Conservation (phyloP, 257 asterid genomes). For the Forsythia suspensa region DNA sequence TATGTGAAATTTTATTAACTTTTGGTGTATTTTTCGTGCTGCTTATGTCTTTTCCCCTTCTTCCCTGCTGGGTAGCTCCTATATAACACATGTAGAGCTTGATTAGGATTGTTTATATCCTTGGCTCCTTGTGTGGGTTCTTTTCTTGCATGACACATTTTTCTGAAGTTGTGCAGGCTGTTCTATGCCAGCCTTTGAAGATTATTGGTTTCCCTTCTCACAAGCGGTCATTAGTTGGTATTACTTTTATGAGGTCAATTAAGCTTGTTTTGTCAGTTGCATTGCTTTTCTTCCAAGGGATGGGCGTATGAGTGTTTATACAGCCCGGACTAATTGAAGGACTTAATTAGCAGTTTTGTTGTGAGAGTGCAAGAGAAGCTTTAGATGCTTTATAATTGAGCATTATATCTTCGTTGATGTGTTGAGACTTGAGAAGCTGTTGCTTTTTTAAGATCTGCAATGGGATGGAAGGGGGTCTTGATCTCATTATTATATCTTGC, state of each 20-base stretch:
- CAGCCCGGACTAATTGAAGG: neutral
- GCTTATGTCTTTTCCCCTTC: neutral
- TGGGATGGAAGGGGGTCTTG: slow-evolving; percentile 68
- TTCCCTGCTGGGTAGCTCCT: neutral
- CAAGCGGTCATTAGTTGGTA: neutral
- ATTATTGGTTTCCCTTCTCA: neutral
- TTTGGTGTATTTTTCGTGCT: neutral
- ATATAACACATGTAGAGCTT: neutral
- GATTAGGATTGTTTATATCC: neutral
- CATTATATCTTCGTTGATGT: slow-evolving; percentile 14
- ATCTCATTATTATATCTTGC: slow-evolving; percentile 38
- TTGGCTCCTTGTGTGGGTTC: neutral
- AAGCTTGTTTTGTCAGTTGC: neutral
- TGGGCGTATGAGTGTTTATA: neutral
- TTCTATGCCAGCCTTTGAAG: neutral
- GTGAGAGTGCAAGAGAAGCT: neutral
- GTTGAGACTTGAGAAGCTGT: slow-evolving; percentile 16
- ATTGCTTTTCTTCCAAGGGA: neutral
- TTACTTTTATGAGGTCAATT: slow-evolving; percentile 4
- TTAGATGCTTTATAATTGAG: slow-evolving; percentile 15
- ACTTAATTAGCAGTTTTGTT: slow-evolving; percentile 1
- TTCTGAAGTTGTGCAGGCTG: neutral
- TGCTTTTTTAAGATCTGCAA: slow-evolving; percentile 36
- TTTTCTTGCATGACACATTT: neutral
- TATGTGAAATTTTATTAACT: neutral